Evolutionary conservation across 192 early-diverging fungal species (phyloP), one percentile per base, ranked within the genome.

Genomic region (Dissophora globulifera): DNA sequence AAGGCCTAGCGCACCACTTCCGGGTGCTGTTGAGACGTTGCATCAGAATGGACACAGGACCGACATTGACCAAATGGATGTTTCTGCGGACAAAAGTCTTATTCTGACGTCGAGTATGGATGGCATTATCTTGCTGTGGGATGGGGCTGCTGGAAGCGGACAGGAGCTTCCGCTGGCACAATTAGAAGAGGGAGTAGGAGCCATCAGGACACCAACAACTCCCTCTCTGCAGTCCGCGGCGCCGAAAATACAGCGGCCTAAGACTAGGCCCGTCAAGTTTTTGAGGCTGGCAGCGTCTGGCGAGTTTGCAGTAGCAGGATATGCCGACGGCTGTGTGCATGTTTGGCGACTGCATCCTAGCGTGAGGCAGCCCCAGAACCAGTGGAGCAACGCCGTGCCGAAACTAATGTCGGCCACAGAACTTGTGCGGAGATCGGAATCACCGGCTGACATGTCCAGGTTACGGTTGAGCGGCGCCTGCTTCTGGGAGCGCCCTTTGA

Each of bases 61-160:
- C 17, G 72, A 76, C 33, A 76, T 76, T 15, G 72, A 76, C 23
- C 72, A 76, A 38, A 76, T 76, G 72, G 63, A 76, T 30, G 33
- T 67, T 12, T 59, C 63, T 0, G 5, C 42, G 8, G 50, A 45
- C 16, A 16, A 20, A 23, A 51, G 64, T 0, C 57, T 67, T 20
- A 58, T 76, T 26, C 29, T 76, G 35, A 67, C 72, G 5, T 76
- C 72, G 3, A 66, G 62, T 26, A 76, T 76, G 64, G 72, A 76
- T 16, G 72, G 72, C 13, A 45, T 22, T 9, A 43, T 76, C 25
- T 22, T 76, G 26, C 23, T 76, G 9, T 76, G 72, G 72, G 42
- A 23, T 50, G 58, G 62, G 8, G 30, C 6, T 16, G 45, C 51
- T 11, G 51, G 29, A 13, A 26, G 59, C 1, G 49, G 42, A 52